Conservation (phyloP, 768 basidiomycete genomes). For the Fomitopsis pulvina region DNA sequence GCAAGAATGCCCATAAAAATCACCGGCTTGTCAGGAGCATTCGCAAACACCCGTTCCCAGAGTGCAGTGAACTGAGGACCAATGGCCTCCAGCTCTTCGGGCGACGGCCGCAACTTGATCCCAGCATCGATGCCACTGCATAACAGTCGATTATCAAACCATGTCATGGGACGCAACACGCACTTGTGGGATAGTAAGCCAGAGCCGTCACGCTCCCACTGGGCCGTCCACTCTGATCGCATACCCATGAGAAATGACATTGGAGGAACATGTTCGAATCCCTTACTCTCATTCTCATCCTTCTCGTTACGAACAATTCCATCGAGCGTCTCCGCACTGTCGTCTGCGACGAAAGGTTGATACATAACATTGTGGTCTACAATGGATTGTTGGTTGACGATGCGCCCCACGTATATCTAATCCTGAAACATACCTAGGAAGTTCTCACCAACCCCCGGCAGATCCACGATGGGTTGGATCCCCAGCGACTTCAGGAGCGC, state of each 20-base stretch:
- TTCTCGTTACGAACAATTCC: conserved; percentile 33
- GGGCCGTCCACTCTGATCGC: conserved; percentile 26
- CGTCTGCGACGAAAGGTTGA: conserved; percentile 32
- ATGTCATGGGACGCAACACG: neutral
- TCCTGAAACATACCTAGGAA: conserved; percentile 21
- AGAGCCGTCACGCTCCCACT: conserved; percentile 32
- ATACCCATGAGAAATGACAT: conserved; percentile 3
- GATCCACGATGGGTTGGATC: conserved; percentile 28
- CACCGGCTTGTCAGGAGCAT: conserved; percentile 50
- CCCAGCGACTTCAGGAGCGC: conserved; percentile 25
- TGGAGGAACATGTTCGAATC: neutral
- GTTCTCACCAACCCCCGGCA: conserved; percentile 39
- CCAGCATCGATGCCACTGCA: conserved; percentile 47
- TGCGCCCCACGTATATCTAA: neutral
- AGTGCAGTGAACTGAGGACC: conserved; percentile 38
- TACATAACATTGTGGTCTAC: conserved; percentile 27
- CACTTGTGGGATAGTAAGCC: conserved; percentile 54
- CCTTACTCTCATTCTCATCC: conserved; percentile 34
- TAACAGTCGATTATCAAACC: neutral
- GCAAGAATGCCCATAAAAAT: conserved; percentile 34
- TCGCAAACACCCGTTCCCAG: conserved; percentile 45
- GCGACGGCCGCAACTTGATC: conserved; percentile 47
- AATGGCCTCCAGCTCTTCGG: conserved; percentile 41
- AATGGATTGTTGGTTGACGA: neutral
- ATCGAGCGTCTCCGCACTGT: conserved; percentile 45